Percentiles rank a stretch among this genome's conserved stretches.
Evolutionary conservation across 345 rosid genomes (phyloP).

Genomic region (Citrus hindsii): DNA sequence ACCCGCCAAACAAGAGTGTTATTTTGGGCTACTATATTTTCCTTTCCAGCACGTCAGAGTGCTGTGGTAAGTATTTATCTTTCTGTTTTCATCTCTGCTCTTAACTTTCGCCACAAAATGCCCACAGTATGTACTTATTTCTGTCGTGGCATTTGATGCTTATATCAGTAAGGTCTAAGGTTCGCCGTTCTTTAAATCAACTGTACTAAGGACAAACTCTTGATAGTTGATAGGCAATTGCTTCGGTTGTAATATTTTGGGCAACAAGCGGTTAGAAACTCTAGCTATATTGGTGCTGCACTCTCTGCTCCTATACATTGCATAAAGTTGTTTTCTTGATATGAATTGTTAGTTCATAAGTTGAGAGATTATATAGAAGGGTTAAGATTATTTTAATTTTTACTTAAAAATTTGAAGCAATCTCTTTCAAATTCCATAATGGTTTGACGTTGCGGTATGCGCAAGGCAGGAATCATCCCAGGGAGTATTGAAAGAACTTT

Average conservation of each 20-base stretch:
- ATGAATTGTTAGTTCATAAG: no score
- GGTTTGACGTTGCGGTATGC: no score
- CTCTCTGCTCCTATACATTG: not conserved
- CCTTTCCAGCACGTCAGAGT: not conserved
- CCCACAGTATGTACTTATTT: constrained; percentile 2
- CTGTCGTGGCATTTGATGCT: constrained; percentile 11
- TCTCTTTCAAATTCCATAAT: no score
- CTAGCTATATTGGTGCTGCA: not conserved
- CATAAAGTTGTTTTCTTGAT: not conserved
- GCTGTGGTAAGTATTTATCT: not conserved
- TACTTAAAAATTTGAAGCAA: no score
- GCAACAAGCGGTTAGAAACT: constrained; percentile 8
- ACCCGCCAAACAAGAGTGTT: not conserved
- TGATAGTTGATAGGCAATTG: not conserved
- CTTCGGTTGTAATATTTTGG: not conserved
- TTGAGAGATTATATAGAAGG: no score
- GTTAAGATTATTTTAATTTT: no score
- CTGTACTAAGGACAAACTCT: not conserved
- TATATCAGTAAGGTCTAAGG: constrained; percentile 10
- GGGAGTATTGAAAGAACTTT: no score
- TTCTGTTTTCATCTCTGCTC: not conserved
- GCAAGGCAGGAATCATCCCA: no score
- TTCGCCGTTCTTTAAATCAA: not conserved
- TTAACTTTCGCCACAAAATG: not conserved
- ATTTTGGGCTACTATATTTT: not conserved